A percentile compares a stretch with the other conserved stretches of the same genome.
phyloP scores from a whole-genome alignment of 164 flowering plant species.

The Liquidambar formosana region DNA sequence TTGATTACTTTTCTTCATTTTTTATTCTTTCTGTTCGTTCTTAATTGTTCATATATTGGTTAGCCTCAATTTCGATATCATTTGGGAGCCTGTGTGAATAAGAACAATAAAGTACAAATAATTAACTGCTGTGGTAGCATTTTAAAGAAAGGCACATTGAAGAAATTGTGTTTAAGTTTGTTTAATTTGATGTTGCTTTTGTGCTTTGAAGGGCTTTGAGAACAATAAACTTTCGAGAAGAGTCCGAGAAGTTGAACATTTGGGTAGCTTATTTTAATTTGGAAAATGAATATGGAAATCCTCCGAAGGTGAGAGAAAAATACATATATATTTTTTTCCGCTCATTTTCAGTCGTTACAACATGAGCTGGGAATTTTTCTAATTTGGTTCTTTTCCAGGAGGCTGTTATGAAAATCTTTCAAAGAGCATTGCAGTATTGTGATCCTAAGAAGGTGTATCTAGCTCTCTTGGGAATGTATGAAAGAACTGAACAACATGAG shows the following conservation, averaged over 20 bases:
- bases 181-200: not conserved
- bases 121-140: too few species aligned
- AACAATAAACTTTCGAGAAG: slow-evolving; percentile 81
- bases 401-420: slow-evolving; percentile 69
- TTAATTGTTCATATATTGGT: too few species aligned
- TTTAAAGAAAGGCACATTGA: not conserved
- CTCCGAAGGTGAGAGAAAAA: slow-evolving; percentile 59
- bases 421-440: slow-evolving; percentile 81
- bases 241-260: slow-evolving; percentile 80
- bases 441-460: slow-evolving; percentile 80
- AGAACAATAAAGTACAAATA: too few species aligned
- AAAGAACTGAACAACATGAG: slow-evolving; percentile 63
- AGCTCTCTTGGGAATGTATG: slow-evolving; percentile 71
- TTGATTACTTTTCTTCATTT: too few species aligned
- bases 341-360: not conserved
- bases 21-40: too few species aligned
- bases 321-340: too few species aligned
- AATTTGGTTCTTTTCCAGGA: slow-evolving; percentile 42
- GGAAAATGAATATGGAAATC: slow-evolving; percentile 86
- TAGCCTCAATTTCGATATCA: too few species aligned
- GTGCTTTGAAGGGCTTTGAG: slow-evolving; percentile 67
- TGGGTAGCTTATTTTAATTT: slow-evolving; percentile 92
- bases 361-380: not conserved
- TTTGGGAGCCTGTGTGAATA: too few species aligned
- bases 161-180: not conserved